Base-by-base conservation (phyloP, 2,329 filamentous ascomycete genomes). In the Arthrobotrys entomopaga region DNA sequence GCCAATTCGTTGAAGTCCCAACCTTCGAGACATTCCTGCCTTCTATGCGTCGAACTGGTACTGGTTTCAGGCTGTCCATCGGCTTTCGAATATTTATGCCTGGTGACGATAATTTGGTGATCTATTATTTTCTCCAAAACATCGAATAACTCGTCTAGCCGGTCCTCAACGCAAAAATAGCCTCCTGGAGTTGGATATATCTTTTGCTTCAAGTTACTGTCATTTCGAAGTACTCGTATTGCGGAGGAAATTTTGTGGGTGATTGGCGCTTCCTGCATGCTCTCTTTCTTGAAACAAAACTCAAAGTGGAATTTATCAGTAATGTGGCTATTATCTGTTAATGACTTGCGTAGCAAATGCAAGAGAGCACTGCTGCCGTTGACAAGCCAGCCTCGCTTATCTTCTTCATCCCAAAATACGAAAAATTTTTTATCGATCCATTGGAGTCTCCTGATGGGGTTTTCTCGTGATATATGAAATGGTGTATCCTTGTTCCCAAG, bases 1-100 rank as follows among this genome's bases (percentile, higher is more conserved):
- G 73, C 76, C 1, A 80, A 3, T 20, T 80, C 78, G 0, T 42
- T 54, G 61, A 80, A 80, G 34, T 80, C 78, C 78, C 79, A 80
- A 3, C 79, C 79, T 46, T 80, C 78, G 10, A 80, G 77, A 7
- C 7, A 29, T 7, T 29, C 7, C 7, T 29, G 3, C 7, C 26
- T 29, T 29, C 26, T 7, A 29, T n/a, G n/a, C n/a, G n/a, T n/a
- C n/a, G n/a, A n/a, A n/a, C n/a, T n/a, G n/a, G n/a, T n/a, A n/a
- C n/a, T n/a, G n/a, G n/a, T n/a, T n/a, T n/a, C n/a, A n/a, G n/a
- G n/a, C n/a, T n/a, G n/a, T n/a, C n/a, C n/a, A n/a, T n/a, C n/a
- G n/a, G n/a, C n/a, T n/a, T n/a, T n/a, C n/a, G n/a, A 7, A 26
- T 26, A 26, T 26, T 26, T 26, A 26, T 26, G 24, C 24, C 24